These are phyloP conservation scores for Inosperma sp. DNA, from an alignment of 768 basidiomycete species.

Conservation along the genomic window DNA sequence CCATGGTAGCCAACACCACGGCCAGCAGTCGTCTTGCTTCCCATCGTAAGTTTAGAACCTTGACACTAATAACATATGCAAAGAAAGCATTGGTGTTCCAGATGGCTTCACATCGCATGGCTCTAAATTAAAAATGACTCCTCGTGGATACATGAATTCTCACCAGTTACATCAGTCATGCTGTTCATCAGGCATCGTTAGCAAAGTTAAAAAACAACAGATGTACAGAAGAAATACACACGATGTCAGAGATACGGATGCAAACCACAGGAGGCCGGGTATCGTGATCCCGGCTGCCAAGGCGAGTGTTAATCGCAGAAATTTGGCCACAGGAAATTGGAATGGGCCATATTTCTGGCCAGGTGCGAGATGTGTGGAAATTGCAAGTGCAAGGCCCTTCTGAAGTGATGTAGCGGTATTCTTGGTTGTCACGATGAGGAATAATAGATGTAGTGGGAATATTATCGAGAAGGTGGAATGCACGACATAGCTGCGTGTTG, in stretches of 20 bases:
- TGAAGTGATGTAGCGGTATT: constrained; percentile 47
- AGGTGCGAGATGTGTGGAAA: constrained; percentile 44
- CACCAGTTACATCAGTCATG: constrained; percentile 75
- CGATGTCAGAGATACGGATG: constrained; percentile 65
- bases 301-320: constrained; percentile 34
- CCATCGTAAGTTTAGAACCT: constrained; percentile 60
- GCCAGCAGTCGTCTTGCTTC: constrained; percentile 60
- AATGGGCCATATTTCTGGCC: constrained; percentile 27
- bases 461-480: constrained; percentile 77
- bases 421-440: constrained; percentile 49
- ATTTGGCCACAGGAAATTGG: constrained; percentile 35
- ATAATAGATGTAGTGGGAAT: constrained; percentile 77
- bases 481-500: constrained; percentile 64
- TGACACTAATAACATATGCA: constrained; percentile 82
- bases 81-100: constrained; percentile 93
- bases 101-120: constrained; percentile 43
- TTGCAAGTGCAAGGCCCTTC: constrained; percentile 46
- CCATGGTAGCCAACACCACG: constrained; percentile 75
- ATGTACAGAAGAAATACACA: constrained; percentile 36
- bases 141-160: constrained; percentile 15
- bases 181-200: constrained; percentile 34
- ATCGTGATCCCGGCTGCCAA: constrained; percentile 57
- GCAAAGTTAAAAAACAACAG: not conserved
- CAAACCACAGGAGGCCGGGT: constrained; percentile 74
- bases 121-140: not conserved